Percentiles rank a stretch among this genome's conserved stretches.
These are phyloP conservation scores for Xerocomus brunneocitrinus DNA, from an alignment of 768 basidiomycete genomes.

Conservation along the genomic window DNA sequence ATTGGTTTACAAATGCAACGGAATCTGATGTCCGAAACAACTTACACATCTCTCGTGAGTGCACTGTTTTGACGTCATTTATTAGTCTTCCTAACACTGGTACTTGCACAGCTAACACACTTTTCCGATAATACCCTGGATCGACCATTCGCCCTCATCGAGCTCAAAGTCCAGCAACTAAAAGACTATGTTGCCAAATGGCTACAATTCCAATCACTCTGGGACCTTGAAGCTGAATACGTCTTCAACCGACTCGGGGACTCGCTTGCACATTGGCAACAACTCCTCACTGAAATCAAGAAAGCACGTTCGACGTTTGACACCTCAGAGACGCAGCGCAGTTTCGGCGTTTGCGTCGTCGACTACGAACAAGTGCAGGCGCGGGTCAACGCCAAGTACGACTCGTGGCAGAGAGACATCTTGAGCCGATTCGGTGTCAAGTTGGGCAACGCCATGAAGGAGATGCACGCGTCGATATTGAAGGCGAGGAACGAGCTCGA, in stretches of 20 bases:
- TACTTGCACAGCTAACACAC: slow-evolving; percentile 53
- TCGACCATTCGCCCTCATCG: slow-evolving; percentile 81
- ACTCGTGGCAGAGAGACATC: slow-evolving; percentile 96
- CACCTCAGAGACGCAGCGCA: slow-evolving; percentile 88
- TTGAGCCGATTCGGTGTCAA: slow-evolving; percentile 88
- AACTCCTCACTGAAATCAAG: slow-evolving; percentile 94
- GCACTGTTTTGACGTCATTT: background rate
- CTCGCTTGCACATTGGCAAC: slow-evolving; percentile 90
- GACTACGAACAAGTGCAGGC: slow-evolving; percentile 98
- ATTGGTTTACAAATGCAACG: slow-evolving; percentile 91
- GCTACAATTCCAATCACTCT: slow-evolving; percentile 98
- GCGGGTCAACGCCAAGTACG: slow-evolving; percentile 97
- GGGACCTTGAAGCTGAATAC: slow-evolving; percentile 97
- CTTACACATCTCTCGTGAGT: slow-evolving; percentile 78
- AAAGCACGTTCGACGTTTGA: slow-evolving; percentile 95
- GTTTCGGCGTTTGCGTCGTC: slow-evolving; percentile 90
- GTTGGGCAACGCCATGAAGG: slow-evolving; percentile 94
- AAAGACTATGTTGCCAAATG: slow-evolving; percentile 93
- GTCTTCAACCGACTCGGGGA: slow-evolving; percentile 96
- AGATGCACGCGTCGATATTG: slow-evolving; percentile 88
- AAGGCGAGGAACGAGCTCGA: slow-evolving; percentile 96
- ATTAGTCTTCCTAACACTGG: slow-evolving; percentile 7
- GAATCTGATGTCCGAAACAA: slow-evolving; percentile 57
- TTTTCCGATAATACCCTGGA: slow-evolving; percentile 72
- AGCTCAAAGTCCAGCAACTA: slow-evolving; percentile 81